A percentile compares a stretch with the other conserved stretches of the same genome.
Evolutionary conservation across 306 rosid species (phyloP).

Genomic region (Cyamopsis tetragonoloba): DNA sequence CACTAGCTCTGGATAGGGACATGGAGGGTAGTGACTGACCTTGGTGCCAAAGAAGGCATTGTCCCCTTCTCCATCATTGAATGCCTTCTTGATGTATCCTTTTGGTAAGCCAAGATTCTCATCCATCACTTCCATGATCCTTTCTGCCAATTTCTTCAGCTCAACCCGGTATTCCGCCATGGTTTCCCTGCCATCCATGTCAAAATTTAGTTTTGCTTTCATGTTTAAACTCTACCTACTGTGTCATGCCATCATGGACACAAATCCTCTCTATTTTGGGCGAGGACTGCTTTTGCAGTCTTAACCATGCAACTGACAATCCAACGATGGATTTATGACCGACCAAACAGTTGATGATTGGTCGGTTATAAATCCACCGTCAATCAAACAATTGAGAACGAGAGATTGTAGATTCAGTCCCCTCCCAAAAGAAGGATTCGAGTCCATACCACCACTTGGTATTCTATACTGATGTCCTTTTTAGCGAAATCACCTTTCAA

Average conservation of each 20-base stretch:
- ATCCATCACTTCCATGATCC: constrained; percentile 81
- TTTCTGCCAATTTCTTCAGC: constrained; percentile 64
- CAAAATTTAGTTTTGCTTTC: constrained; percentile 11
- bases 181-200: constrained; percentile 59
- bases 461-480: constrained; percentile 1
- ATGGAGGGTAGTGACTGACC: constrained; percentile 98
- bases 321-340: too few species aligned
- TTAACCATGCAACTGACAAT: too few species aligned
- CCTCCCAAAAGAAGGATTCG: too few species aligned
- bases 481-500: neutral
- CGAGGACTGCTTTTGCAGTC: too few species aligned
- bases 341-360: too few species aligned
- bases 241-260: too few species aligned
- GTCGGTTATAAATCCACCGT: too few species aligned
- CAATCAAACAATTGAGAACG: too few species aligned
- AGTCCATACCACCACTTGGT: constrained; percentile 1
- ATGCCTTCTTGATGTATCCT: constrained; percentile 74
- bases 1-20: constrained; percentile 75
- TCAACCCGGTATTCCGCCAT: constrained; percentile 73
- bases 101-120: constrained; percentile 72
- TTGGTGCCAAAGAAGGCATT: constrained; percentile 89
- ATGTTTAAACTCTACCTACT: constrained; percentile 12
- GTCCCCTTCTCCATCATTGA: constrained; percentile 59
- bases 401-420: too few species aligned
- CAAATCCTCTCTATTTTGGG: too few species aligned